Conservation (phyloP, 1,284 basidiomycete species). For the Fistulinella cinereoalba region DNA sequence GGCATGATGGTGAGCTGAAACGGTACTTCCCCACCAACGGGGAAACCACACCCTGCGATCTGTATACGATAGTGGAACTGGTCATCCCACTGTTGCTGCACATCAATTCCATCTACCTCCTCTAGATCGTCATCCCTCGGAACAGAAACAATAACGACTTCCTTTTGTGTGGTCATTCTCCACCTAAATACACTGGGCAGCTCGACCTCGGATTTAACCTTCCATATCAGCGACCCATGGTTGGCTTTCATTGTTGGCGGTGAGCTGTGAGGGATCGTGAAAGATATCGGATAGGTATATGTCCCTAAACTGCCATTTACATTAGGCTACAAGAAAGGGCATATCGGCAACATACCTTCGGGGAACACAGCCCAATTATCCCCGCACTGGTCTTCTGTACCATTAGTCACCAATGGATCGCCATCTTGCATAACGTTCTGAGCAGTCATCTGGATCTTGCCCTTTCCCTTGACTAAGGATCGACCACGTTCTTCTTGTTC, state of each 20-base stretch:
- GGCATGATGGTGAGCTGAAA: slow-evolving; percentile 84
- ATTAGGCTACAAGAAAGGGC: slow-evolving; percentile 1
- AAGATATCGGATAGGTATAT: slow-evolving; percentile 93
- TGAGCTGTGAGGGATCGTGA: slow-evolving; percentile 77
- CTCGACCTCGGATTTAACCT: slow-evolving; percentile 79
- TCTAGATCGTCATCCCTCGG: slow-evolving; percentile 52
- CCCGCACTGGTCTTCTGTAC: slow-evolving; percentile 38
- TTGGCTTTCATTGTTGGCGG: slow-evolving; percentile 81
- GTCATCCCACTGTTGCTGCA: slow-evolving; percentile 91
- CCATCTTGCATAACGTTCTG: not conserved
- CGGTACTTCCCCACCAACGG: slow-evolving; percentile 82
- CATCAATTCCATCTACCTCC: slow-evolving; percentile 79
- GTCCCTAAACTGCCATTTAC: slow-evolving; percentile 52
- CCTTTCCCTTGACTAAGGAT: slow-evolving; percentile 23
- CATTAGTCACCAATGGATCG: slow-evolving; percentile 37
- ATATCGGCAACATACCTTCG: slow-evolving; percentile 56
- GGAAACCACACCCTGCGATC: slow-evolving; percentile 77
- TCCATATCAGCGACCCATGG: slow-evolving; percentile 80
- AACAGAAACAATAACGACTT: slow-evolving; percentile 76
- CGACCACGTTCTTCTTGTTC: slow-evolving; percentile 24
- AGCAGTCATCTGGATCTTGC: slow-evolving; percentile 1
- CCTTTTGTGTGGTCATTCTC: slow-evolving; percentile 68
- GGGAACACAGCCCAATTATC: slow-evolving; percentile 88
- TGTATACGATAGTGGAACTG: slow-evolving; percentile 85
- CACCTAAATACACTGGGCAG: slow-evolving; percentile 80